Conservation (phyloP, 345 rosid species). For the Aquilaria yunnanensis region DNA sequence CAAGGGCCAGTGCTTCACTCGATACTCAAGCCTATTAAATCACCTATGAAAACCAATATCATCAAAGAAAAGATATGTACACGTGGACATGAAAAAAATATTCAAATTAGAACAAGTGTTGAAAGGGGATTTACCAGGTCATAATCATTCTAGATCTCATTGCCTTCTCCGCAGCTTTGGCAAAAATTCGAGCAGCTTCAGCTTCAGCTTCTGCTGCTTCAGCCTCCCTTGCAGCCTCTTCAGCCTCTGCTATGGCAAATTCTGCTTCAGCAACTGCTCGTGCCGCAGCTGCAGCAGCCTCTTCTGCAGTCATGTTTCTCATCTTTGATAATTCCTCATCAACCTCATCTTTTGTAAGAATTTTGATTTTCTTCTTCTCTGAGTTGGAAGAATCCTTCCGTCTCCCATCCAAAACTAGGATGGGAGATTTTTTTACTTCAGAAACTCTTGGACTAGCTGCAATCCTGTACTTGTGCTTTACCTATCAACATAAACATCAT, state of each 20-base stretch:
- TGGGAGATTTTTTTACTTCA: constrained; percentile 44
- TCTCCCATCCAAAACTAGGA: constrained; percentile 46
- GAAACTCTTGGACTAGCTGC: constrained; percentile 30
- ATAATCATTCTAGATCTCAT: constrained; percentile 39
- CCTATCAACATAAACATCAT: constrained; percentile 35
- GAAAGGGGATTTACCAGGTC: constrained; percentile 35
- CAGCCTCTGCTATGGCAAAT: constrained; percentile 90
- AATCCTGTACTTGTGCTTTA: constrained; percentile 74
- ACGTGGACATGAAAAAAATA: neutral
- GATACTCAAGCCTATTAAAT: constrained; percentile 1
- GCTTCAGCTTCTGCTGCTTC: constrained; percentile 97
- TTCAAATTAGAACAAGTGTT: neutral
- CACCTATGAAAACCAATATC: constrained; percentile 5
- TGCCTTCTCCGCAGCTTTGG: constrained; percentile 78
- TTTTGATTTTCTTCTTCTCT: constrained; percentile 37
- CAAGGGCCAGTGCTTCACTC: too few relatives aligned
- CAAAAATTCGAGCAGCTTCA: constrained; percentile 82
- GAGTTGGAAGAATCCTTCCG: constrained; percentile 37
- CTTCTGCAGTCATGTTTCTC: constrained; percentile 76
- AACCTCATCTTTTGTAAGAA: constrained; percentile 45
- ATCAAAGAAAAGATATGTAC: neutral
- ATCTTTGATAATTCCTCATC: constrained; percentile 55
- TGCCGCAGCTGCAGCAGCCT: constrained; percentile 94
- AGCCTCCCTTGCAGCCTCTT: constrained; percentile 92
- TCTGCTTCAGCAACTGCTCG: constrained; percentile 96